Evolutionary conservation across 495 filamentous ascomycete genomes (phyloP), one percentile per base, ranked within the genome.

Genomic region (Hyaloscypha hepaticicola): DNA sequence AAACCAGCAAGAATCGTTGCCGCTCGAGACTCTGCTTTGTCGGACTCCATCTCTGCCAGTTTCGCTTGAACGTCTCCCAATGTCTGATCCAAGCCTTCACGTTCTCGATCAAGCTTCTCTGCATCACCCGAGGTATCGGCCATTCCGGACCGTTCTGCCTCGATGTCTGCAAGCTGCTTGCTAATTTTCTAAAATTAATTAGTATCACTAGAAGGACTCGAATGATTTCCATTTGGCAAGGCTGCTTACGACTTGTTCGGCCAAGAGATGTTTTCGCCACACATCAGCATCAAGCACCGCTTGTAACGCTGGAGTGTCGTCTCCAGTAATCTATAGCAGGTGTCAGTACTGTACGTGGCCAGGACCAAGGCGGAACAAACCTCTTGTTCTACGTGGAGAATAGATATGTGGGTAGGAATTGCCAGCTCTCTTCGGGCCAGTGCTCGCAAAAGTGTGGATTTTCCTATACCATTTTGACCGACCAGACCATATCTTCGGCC

Each of bases 381-480:
- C 80, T 99, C 95, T 84, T 99, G 95, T 74, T 97, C 96, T 55
- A 99, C 95, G 82, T 98, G 95, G 19, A 99, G 82, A 83, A 99
- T 99, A 19, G 95, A 97, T 58, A 99, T 98, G 71, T 99, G 96
- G 0, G 88, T 94, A 19, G 95, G 95, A 74, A 99, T 90, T 11
- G 95, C 83, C 55, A 99, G 82, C 73, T 99, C 95, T 90, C 95
- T 86, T 68, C 93, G 87, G 68, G 94, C 96, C 64, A 99, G 78
- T 9, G 96, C 95, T 55, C 94, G 83, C 56, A 99, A 83, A 58
- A 99, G 80, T 16, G 95, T 99, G 78, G 89, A 93, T 85, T 99
- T 99, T 82, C 95, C 95, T 62, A 99, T 93, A 92, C 95, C 95
- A 83, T 99, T 99, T 80, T 97, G 89, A 81, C 95, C 95, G 61